Base-by-base conservation (phyloP, 2,329 filamentous ascomycete genomes). In the Claviceps arundinis region DNA sequence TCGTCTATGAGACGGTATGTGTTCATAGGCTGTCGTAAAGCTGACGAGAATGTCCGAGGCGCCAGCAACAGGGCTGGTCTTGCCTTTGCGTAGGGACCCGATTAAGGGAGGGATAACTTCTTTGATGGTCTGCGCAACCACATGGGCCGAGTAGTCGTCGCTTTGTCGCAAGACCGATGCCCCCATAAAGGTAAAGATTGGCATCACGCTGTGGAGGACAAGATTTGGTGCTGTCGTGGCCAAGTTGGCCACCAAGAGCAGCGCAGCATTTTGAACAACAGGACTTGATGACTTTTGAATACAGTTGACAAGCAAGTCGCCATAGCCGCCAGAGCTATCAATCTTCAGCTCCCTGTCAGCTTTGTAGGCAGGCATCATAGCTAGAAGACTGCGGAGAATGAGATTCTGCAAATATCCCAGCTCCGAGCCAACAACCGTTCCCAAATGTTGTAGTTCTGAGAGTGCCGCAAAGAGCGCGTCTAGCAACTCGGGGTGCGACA, bases 131-230 rank as follows among this genome's bases (percentile, higher is more conserved):
- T 89, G 89, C 61, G 94, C 89, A 53, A 96, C 91, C 37, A 98
- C 91, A 65, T 95, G 88, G 13, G 90, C 89, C 22, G 93, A 97
- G 70, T 96, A 97, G 60, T 97, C 91, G 61, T 98, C 94, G 60
- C 88, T 89, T 69, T 96, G 91, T 48, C 87, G 84, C 48, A 98
- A 77, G 19, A 96, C 84, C 3, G 88, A 95, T 44, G 85, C 86
- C 43, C 91, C 89, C 84, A 97, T 96, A 65, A 97, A 96, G 0
- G 93, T 97, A 70, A 98, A 98, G 50, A 98, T 91, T 13, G 93
- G 93, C 93, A 98, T 98, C 51, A 98, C 88, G 60, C 89, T 96
- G 69, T 98, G 91, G 53, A 98, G 76, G 3, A 98, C 88, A 47
- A 95, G 73, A 65, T 95, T 90, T 0, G 94, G 93, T 0, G 89